A percentile compares a stretch with the other conserved stretches of the same genome.
Conservation (phyloP, 1,284 basidiomycete species). For the Irpex sp. region DNA sequence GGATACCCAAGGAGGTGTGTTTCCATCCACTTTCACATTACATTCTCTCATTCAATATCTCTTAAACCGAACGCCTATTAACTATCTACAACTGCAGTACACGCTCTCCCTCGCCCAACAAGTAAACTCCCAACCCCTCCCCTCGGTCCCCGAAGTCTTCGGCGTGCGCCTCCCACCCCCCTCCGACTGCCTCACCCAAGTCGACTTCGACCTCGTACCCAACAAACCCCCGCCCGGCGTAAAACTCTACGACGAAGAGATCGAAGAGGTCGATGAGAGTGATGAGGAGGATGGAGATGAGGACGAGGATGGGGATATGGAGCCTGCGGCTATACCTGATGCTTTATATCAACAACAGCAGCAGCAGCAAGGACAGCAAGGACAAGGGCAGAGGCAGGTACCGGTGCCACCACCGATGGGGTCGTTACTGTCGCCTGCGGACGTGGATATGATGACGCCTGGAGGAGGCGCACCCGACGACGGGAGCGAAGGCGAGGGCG, state of each 20-base stretch:
- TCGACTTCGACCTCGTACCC: slow-evolving; percentile 93
- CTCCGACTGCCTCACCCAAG: slow-evolving; percentile 81
- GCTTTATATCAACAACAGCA: not conserved
- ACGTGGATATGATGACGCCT: slow-evolving; percentile 57
- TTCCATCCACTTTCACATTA: not conserved
- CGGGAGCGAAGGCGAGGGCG: slow-evolving; percentile 52
- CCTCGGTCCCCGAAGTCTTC: slow-evolving; percentile 92
- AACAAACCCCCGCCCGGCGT: slow-evolving; percentile 77
- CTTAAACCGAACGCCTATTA: not conserved
- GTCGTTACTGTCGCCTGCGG: slow-evolving; percentile 58
- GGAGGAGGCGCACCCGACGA: slow-evolving; percentile 53
- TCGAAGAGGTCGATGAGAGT: slow-evolving; percentile 74
- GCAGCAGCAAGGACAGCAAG: not conserved
- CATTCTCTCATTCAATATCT: not conserved
- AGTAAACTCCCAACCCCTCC: slow-evolving; percentile 87
- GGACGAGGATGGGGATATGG: slow-evolving; percentile 61
- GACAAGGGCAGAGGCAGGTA: not conserved
- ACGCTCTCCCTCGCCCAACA: slow-evolving; percentile 86
- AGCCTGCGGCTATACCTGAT: slow-evolving; percentile 41
- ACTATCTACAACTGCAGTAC: slow-evolving; percentile 52
- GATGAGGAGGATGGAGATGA: slow-evolving; percentile 32
- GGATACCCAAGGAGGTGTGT: slow-evolving; percentile 92
- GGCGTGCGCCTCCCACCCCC: slow-evolving; percentile 86
- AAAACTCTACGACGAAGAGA: slow-evolving; percentile 72
- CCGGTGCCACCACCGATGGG: slow-evolving; percentile 48